Percentiles rank a stretch among this genome's conserved stretches.
phyloP scores from a whole-genome alignment of 768 basidiomycete genomes.

The Paxillus rubicundulus region DNA sequence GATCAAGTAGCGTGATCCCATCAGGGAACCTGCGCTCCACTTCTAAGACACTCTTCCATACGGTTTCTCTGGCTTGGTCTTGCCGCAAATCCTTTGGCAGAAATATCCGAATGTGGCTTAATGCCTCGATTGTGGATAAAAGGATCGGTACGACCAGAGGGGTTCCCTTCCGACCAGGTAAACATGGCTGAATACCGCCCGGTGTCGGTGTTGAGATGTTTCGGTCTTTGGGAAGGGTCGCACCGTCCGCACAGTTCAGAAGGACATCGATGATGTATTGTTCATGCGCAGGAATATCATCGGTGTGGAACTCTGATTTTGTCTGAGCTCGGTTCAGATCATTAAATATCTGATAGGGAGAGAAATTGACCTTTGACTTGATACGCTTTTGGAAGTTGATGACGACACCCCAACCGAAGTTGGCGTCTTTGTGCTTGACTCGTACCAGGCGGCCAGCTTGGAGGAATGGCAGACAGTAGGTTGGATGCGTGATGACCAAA shows the following conservation, averaged over 20 bases:
- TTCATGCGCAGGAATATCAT: slow-evolving; percentile 77
- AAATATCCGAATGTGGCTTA: slow-evolving; percentile 83
- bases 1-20: slow-evolving; percentile 85
- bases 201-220: slow-evolving; percentile 55
- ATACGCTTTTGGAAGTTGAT: slow-evolving; percentile 88
- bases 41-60: slow-evolving; percentile 88
- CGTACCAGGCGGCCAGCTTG: slow-evolving; percentile 91
- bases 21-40: slow-evolving; percentile 89
- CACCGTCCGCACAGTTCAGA: slow-evolving; percentile 70
- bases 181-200: slow-evolving; percentile 73
- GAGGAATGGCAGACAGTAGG: slow-evolving; percentile 91
- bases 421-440: slow-evolving; percentile 78
- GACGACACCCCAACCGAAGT: slow-evolving; percentile 97
- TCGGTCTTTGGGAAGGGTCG: slow-evolving; percentile 57
- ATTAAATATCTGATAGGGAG: neutral
- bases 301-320: slow-evolving; percentile 60
- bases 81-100: slow-evolving; percentile 88
- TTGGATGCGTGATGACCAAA: slow-evolving; percentile 92
- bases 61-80: slow-evolving; percentile 71
- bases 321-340: slow-evolving; percentile 39
- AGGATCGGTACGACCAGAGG: slow-evolving; percentile 88
- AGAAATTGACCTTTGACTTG: slow-evolving; percentile 63
- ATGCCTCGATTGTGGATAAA: slow-evolving; percentile 79
- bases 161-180: slow-evolving; percentile 66
- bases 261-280: slow-evolving; percentile 94